Percentiles rank a stretch among this genome's conserved stretches.
These are phyloP conservation scores for Parmelia sp. DNA, from an alignment of 495 filamentous ascomycete genomes.

Conservation along the genomic window DNA sequence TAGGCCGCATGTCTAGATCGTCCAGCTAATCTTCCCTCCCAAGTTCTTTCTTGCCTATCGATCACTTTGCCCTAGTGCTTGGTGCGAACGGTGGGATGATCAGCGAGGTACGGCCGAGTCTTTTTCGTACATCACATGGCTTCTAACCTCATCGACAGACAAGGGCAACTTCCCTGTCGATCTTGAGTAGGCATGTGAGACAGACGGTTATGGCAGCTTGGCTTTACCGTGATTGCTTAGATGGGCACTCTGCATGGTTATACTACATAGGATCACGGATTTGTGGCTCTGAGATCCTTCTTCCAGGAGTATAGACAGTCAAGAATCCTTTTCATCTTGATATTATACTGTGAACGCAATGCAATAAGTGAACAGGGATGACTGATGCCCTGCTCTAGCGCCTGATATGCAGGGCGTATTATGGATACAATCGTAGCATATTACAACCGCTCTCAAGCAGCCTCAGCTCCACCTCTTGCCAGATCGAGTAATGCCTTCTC, in stretches of 20 bases:
- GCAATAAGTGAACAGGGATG: neutral
- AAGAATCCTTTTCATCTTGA: neutral
- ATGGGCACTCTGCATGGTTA: neutral
- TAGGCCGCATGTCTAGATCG: neutral
- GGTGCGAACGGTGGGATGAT: slow-evolving; percentile 94
- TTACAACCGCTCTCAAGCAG: slow-evolving; percentile 1
- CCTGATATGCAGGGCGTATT: neutral
- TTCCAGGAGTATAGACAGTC: neutral
- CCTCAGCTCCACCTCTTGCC: slow-evolving; percentile 36
- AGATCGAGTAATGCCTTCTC: slow-evolving; percentile 58
- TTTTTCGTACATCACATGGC: neutral
- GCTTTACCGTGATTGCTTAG: neutral
- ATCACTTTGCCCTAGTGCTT: slow-evolving; percentile 91
- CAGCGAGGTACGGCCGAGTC: slow-evolving; percentile 69
- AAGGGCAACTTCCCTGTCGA: slow-evolving; percentile 81
- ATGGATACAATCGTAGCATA: neutral
- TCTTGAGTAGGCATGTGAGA: slow-evolving; percentile 31
- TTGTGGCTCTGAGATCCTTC: neutral
- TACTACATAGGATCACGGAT: neutral
- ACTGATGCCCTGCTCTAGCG: neutral
- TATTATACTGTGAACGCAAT: neutral
- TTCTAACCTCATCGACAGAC: slow-evolving; percentile 46
- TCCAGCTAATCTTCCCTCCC: slow-evolving; percentile 9
- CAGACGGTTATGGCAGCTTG: neutral
- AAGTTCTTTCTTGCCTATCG: slow-evolving; percentile 95